Evolutionary conservation across 1,284 basidiomycete genomes (phyloP).

Genomic region (Puccinia coronata): DNA sequence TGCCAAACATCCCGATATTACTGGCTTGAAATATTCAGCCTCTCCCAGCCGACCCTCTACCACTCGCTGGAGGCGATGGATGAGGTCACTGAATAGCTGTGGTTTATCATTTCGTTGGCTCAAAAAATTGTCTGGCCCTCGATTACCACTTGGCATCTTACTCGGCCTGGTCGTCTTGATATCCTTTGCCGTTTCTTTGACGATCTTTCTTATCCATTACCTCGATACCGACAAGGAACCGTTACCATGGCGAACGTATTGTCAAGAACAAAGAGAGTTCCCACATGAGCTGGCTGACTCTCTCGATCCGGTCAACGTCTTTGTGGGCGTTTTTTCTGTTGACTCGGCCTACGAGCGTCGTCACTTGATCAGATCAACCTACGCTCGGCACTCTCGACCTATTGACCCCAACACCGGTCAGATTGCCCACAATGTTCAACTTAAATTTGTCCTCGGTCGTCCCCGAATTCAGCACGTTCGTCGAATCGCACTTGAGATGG

Average conservation of each 20-base stretch:
- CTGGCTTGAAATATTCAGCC: conserved; percentile 4
- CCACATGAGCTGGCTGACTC: conserved; percentile 64
- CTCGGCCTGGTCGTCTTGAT: conserved; percentile 70
- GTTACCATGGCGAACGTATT: conserved; percentile 89
- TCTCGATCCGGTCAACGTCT: conserved; percentile 82
- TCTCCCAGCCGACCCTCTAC: conserved; percentile 20
- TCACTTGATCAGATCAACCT: conserved; percentile 85
- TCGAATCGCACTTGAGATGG: conserved; percentile 82
- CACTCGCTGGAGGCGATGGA: not conserved
- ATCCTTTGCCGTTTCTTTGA: conserved; percentile 64
- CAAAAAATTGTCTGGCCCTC: conserved; percentile 69
- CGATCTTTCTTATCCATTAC: conserved; percentile 79
- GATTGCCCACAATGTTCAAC: conserved; percentile 71
- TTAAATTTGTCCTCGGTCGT: conserved; percentile 87
- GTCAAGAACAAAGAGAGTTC: conserved; percentile 62
- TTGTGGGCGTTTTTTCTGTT: conserved; percentile 87
- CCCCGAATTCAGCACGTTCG: conserved; percentile 78
- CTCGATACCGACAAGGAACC: conserved; percentile 94
- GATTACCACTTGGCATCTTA: conserved; percentile 55
- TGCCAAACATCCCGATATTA: not conserved
- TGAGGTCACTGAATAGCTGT: conserved; percentile 42
- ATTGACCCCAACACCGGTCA: conserved; percentile 57
- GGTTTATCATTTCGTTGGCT: conserved; percentile 63
- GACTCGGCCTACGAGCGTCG: conserved; percentile 82
- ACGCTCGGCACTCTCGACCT: conserved; percentile 70